A percentile compares a stretch with the other conserved stretches of the same genome.
phyloP scores from a whole-genome alignment of 495 filamentous ascomycete species.

The Peziza echinospora region DNA sequence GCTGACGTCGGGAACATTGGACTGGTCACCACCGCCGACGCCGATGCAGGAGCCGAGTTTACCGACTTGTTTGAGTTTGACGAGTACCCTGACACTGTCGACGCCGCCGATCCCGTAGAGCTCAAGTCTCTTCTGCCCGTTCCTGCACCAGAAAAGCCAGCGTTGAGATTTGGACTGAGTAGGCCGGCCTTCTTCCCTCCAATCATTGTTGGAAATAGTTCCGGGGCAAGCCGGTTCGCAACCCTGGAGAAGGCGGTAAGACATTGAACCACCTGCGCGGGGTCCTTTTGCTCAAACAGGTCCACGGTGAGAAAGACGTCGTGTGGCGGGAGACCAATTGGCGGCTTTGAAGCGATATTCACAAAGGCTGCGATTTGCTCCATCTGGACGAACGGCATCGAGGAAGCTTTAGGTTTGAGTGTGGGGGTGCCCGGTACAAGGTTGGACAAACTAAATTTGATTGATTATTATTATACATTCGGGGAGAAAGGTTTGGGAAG shows the following conservation, averaged over 20 bases:
- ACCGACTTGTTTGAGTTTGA: neutral
- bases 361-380: slow-evolving; percentile 98
- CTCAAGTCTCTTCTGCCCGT: slow-evolving; percentile 48
- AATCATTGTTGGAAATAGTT: slow-evolving; percentile 48
- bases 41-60: neutral
- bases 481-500: neutral
- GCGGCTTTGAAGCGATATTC: slow-evolving; percentile 58
- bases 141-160: slow-evolving; percentile 18
- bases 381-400: slow-evolving; percentile 98
- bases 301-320: slow-evolving; percentile 96
- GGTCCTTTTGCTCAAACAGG: slow-evolving; percentile 89
- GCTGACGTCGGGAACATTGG: slow-evolving; percentile 8
- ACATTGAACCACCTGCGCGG: slow-evolving; percentile 88
- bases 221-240: slow-evolving; percentile 56
- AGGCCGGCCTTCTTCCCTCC: slow-evolving; percentile 17
- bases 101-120: slow-evolving; percentile 33
- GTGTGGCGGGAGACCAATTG: slow-evolving; percentile 72
- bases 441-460: slow-evolving; percentile 59
- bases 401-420: slow-evolving; percentile 48
- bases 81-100: slow-evolving; percentile 27
- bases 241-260: slow-evolving; percentile 74
- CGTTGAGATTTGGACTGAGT: slow-evolving; percentile 13
- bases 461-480: neutral
- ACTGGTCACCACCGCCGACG: slow-evolving; percentile 6
- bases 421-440: slow-evolving; percentile 54